These are phyloP conservation scores for Xylariaceae sp. DNA, from an alignment of 2,329 filamentous ascomycete genomes.

Conservation along the genomic window DNA sequence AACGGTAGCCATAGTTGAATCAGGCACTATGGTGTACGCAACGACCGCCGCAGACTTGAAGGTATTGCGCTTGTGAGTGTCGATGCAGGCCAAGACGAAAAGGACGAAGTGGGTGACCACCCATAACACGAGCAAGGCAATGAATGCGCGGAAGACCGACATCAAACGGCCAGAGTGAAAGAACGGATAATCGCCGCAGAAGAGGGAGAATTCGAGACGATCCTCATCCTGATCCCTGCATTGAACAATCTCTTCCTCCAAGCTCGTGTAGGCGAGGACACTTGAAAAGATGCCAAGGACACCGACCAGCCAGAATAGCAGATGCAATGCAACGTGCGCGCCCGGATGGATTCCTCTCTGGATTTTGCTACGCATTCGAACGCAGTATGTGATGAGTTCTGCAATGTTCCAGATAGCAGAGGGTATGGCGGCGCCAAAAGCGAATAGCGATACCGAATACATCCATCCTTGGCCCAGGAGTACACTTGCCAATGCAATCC, in stretches of 20 bases:
- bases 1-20: not conserved
- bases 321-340: constrained; percentile 29
- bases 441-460: constrained; percentile 15
- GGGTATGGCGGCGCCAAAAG: constrained; percentile 23
- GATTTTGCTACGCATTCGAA: constrained; percentile 21
- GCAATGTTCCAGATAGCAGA: constrained; percentile 29
- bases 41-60: constrained; percentile 21
- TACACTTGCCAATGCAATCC: constrained; percentile 24
- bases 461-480: constrained; percentile 16
- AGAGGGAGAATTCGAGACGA: not conserved
- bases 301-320: constrained; percentile 28
- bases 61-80: constrained; percentile 29
- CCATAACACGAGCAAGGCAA: constrained; percentile 70
- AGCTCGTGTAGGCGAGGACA: constrained; percentile 7
- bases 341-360: constrained; percentile 32
- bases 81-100: constrained; percentile 46
- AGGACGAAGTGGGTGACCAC: constrained; percentile 79
- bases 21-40: constrained; percentile 6
- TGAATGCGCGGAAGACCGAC: constrained; percentile 44
- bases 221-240: constrained; percentile 3
- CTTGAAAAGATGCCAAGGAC: constrained; percentile 23
- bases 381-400: constrained; percentile 29
- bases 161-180: constrained; percentile 18
- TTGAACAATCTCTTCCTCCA: not conserved
- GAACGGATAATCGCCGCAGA: constrained; percentile 17